Percentiles rank a stretch among this genome's conserved stretches.
Evolutionary conservation across 2,329 filamentous ascomycete species (phyloP).

Genomic region (Alternaria sp.): DNA sequence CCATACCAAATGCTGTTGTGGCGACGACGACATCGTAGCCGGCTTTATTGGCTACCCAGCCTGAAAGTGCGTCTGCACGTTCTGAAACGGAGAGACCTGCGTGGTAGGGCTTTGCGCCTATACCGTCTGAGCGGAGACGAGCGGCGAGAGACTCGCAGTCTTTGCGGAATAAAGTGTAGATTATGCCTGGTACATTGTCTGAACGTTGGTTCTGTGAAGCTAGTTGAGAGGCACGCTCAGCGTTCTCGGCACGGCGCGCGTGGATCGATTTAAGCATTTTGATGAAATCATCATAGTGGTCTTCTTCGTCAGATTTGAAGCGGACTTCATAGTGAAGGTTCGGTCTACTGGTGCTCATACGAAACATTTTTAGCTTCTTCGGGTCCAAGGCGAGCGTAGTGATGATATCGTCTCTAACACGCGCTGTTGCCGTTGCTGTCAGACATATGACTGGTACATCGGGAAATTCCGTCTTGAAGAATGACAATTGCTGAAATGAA

Average conservation of each 20-base stretch:
- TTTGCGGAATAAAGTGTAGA: slow-evolving; percentile 78
- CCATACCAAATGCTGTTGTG: slow-evolving; percentile 97
- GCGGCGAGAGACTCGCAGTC: slow-evolving; percentile 77
- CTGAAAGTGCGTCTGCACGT: slow-evolving; percentile 74
- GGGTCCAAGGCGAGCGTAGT: slow-evolving; percentile 73
- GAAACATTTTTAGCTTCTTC: slow-evolving; percentile 73
- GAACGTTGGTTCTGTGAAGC: slow-evolving; percentile 59
- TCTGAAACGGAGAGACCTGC: slow-evolving; percentile 70
- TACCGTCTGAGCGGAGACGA: slow-evolving; percentile 70
- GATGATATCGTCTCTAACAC: slow-evolving; percentile 84
- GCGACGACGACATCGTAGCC: slow-evolving; percentile 93
- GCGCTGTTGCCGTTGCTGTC: slow-evolving; percentile 86
- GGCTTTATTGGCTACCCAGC: slow-evolving; percentile 75
- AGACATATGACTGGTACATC: slow-evolving; percentile 90
- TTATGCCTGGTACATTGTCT: slow-evolving; percentile 76
- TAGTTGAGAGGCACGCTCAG: slow-evolving; percentile 67
- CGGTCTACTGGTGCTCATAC: slow-evolving; percentile 81
- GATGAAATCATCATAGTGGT: slow-evolving; percentile 78
- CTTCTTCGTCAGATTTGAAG: slow-evolving; percentile 78
- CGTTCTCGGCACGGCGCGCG: slow-evolving; percentile 67
- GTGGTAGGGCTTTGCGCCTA: slow-evolving; percentile 78
- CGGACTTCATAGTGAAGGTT: slow-evolving; percentile 93
- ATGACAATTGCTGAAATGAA: slow-evolving; percentile 85
- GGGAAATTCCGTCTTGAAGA: slow-evolving; percentile 83
- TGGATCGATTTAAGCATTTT: slow-evolving; percentile 79